Evolutionary conservation across 805 yeast species (phyloP), one percentile per base, ranked within the genome.

Genomic region (Starmerella bombi): DNA sequence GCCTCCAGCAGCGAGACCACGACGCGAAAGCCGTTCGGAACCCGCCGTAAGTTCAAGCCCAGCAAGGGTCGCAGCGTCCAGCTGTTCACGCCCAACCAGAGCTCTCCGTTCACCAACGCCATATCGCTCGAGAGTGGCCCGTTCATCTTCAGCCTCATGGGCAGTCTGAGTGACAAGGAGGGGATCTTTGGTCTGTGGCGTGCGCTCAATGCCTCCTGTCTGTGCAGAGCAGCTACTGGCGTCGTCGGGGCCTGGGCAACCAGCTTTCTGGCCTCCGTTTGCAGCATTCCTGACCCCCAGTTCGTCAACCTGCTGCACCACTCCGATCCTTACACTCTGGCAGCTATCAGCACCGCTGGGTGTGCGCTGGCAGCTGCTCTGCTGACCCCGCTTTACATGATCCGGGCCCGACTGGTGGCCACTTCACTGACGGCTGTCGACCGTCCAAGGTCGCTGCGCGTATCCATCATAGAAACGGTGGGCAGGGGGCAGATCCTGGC

Each of bases 201-300:
- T 68, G 60, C 94, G 69, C 54, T 94, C 80, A 20, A 77, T 75
- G 16, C 94, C 2, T 70, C 93, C 0, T 88, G 85, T 53, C 66
- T 91, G 16, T 70, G 80, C 55, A 78, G 72, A 40, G 80, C 93
- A 0, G 64, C 84, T 16, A 72, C 78, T 2, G 73, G 75, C 36
- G 80, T 94, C 0, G 62, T 85, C 34, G 88, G 82, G 54, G 83
- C 94, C 1, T 86, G 97, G 96, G 67, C 85, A 36, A 80, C 93
- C 0, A 95, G 95, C 3, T 73, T 86, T 47, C 56, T 85, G 6
- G 77, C 94, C 4, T 91, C 95, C 2, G 62, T 82, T 34, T 59
- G 81, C 38, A 78, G 80, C 16, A 73, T 84, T 23, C 94, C 95
- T 0, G 96, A 86, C 56, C 95, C 95, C 3, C 74, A 76, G 46